Conservation (phyloP, 2,329 filamentous ascomycete genomes). For the Colletotrichum caudatum region DNA sequence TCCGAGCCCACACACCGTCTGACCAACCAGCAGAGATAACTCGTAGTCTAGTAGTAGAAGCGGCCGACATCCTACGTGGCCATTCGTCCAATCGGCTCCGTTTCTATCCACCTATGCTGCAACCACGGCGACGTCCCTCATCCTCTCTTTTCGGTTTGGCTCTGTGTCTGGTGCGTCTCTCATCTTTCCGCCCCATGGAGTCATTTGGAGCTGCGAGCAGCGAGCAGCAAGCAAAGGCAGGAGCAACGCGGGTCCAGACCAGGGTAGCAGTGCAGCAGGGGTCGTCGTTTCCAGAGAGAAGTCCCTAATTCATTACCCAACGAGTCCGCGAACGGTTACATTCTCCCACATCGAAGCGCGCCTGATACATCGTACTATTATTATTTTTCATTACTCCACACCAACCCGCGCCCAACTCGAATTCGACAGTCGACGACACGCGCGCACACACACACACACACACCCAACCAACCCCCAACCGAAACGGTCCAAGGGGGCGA, state of each 20-base stretch:
- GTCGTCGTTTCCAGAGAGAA: conserved; percentile 25
- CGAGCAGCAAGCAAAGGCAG: not conserved
- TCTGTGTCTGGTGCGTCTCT: conserved; percentile 9
- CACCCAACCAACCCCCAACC: not conserved
- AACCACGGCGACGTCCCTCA: conserved; percentile 33
- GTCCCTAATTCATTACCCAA: conserved; percentile 12
- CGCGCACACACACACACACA: not conserved
- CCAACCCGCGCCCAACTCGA: conserved; percentile 26
- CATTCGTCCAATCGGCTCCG: conserved; percentile 15
- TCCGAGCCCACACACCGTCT: conserved; percentile 10
- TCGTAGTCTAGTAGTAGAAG: conserved; percentile 16
- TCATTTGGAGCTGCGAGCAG: conserved; percentile 24
- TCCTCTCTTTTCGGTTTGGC: conserved; percentile 12
- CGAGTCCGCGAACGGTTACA: conserved; percentile 38
- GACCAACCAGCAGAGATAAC: conserved; percentile 28
- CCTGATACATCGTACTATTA: conserved; percentile 41
- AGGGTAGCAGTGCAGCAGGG: conserved; percentile 34
- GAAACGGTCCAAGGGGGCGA: not conserved
- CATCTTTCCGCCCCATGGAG: conserved; percentile 14
- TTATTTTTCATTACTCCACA: conserved; percentile 39
- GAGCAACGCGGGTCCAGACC: conserved; percentile 20
- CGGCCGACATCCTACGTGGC: not conserved
- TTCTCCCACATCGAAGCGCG: conserved; percentile 40
- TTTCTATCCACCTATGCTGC: conserved; percentile 13
- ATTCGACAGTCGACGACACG: conserved; percentile 16